Evolutionary conservation across 148 eudicot genomes (phyloP), one percentile per base, ranked within the genome.

Genomic region (Vaccinium myrtillus): DNA sequence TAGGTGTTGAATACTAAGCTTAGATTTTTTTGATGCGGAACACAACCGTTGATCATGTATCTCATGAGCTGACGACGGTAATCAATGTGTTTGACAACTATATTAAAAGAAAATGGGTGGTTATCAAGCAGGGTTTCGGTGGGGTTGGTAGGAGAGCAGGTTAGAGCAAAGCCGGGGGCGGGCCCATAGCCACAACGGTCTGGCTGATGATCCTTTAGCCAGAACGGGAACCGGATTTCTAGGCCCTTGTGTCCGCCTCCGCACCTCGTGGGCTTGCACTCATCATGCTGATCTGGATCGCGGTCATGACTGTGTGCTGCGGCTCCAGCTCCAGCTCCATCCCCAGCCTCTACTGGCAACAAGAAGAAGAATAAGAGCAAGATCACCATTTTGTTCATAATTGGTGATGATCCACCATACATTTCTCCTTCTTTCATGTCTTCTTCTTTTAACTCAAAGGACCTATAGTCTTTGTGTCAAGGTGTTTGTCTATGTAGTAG

Each of bases 141-240:
- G 75, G 3, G 30, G 32, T 53, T 53, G 16, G 15, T 53, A 53
- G 18, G 75, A 16, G 75, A 27, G 75, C 75, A 71, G 15, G 75
- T 11, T 9, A 71, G 75, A 11, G 32, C 18, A 71, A 30, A 71
- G 43, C 75, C 75, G 30, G 75, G 75, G 32, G 1, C 1, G 32
- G 32, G 32, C 15, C 56, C 16, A 15, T 15, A 32, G 46, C 75
- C 75, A 71, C 75, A 71, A 39, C 15, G 75, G 12, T 32, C 46
- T 71, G 75, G 21, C 39, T 71, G 75, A 71, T 65, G 32, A 25
- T 1, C 75, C 46, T 30, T 71, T 71, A 71, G 75, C 75, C 75
- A 32, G 75, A 71, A 71, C 36, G 75, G 75, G 75, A 30, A 71
- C 43, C 19, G 75, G 43, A 71, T 71, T 36, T 12, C 75, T 4